phyloP scores from a whole-genome alignment of 192 early-diverging fungal genomes.

The Podila epicladia region DNA sequence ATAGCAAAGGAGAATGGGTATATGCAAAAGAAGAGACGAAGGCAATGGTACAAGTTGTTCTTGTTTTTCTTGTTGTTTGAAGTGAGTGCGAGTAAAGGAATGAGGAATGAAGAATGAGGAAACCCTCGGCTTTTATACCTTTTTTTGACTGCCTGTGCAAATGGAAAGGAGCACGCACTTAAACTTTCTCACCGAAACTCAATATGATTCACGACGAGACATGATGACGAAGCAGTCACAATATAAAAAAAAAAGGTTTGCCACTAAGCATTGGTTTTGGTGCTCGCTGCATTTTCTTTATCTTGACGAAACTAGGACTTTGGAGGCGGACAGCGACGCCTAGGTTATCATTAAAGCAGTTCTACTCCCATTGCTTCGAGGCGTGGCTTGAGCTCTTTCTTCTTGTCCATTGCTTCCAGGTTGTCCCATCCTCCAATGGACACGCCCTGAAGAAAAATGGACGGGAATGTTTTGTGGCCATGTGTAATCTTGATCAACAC shows the following conservation, averaged over 20 bases:
- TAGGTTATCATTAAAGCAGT: background rate
- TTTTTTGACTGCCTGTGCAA: background rate
- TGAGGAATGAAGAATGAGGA: background rate
- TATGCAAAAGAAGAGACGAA: background rate
- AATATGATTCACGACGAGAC: slow-evolving; percentile 6
- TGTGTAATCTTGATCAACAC: slow-evolving; percentile 33
- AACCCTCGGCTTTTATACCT: background rate
- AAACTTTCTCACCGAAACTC: background rate
- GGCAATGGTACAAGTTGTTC: background rate
- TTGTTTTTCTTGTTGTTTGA: background rate
- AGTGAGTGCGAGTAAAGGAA: background rate
- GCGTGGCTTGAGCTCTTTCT: slow-evolving; percentile 6
- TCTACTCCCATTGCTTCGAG: slow-evolving; percentile 25
- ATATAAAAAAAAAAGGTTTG: background rate
- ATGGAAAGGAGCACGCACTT: background rate
- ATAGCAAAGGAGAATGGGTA: background rate
- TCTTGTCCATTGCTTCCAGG: slow-evolving; percentile 22
- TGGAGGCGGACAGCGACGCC: background rate
- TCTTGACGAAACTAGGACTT: too few species aligned
- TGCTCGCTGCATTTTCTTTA: too few species aligned
- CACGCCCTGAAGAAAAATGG: slow-evolving; percentile 41
- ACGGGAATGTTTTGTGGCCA: slow-evolving; percentile 43
- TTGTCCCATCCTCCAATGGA: slow-evolving; percentile 40
- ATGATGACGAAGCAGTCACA: slow-evolving; percentile 16
- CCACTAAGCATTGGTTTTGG: background rate